These are phyloP conservation scores for Pseudozyma thailandica DNA, from an alignment of 1,284 basidiomycete genomes.

Conservation along the genomic window DNA sequence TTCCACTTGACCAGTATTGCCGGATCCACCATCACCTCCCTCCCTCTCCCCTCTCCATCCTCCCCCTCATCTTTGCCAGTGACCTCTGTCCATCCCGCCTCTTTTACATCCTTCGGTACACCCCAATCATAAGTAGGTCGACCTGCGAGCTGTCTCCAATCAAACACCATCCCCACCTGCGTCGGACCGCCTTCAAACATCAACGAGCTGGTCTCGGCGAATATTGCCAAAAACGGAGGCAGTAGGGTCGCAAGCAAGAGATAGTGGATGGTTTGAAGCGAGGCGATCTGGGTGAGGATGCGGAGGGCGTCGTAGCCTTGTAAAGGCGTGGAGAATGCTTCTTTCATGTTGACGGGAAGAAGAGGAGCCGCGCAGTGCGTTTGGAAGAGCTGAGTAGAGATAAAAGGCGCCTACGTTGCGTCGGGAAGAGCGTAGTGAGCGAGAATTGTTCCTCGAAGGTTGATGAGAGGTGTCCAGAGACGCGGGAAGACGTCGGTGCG, in stretches of 20 bases:
- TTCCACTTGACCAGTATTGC: slow-evolving; percentile 27
- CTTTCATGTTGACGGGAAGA: slow-evolving; percentile 27
- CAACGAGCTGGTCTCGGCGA: slow-evolving; percentile 79
- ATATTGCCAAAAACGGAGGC: slow-evolving; percentile 80
- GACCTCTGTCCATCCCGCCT: not conserved
- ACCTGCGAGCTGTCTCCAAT: slow-evolving; percentile 90
- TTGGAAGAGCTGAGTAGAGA: not conserved
- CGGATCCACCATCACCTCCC: slow-evolving; percentile 9
- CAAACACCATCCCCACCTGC: slow-evolving; percentile 91
- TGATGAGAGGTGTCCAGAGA: too few species aligned
- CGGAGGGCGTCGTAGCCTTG: slow-evolving; percentile 45
- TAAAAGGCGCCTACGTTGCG: not conserved
- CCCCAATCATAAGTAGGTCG: slow-evolving; percentile 31
- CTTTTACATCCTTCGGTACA: not conserved
- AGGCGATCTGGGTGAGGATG: slow-evolving; percentile 77
- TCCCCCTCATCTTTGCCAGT: not conserved
- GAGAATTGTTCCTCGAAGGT: too few species aligned
- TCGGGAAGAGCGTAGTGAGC: too few species aligned
- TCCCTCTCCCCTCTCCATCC: not conserved
- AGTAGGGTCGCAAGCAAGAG: slow-evolving; percentile 82
- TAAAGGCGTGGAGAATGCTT: slow-evolving; percentile 39
- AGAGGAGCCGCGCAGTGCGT: not conserved
- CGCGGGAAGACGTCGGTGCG: too few species aligned
- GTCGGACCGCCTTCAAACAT: slow-evolving; percentile 85
- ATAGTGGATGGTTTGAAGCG: slow-evolving; percentile 91